Base-by-base conservation (phyloP, 1,284 basidiomycete genomes). In the Phylloporus sp. region DNA sequence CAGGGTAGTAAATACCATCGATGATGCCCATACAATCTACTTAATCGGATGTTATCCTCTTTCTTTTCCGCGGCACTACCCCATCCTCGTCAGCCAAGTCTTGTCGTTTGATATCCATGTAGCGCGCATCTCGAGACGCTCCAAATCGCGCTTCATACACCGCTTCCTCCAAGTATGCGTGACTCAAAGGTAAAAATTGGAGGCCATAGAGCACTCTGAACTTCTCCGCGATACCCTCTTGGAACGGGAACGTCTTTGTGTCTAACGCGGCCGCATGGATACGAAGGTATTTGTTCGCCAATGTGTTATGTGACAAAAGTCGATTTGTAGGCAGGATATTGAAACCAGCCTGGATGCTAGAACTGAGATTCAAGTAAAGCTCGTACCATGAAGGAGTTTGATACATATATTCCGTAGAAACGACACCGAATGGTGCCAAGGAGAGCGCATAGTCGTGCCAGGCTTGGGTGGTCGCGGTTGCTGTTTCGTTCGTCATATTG, bases 321-420 rank as follows among this genome's bases (percentile, higher is more conserved):
- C 84, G 76, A 12, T 79, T 80, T 0, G 78, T 77, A 7, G 82
- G 6, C 68, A 83, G 78, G 23, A 71, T 47, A 58, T 78, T 80
- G 15, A 4, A 8, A 23, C 43, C 43, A 23, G 2, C 23, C 20
- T 45, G 43, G 15, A 23, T 7, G 20, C 19, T 8, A 8, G 20
- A 7, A 11, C 43, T 23, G 2, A 75, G 41, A 19, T 6, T 45
- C 32, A 32, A 32, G 32, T 77, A 52, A 1, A 27, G n/a, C 3
- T 52, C 49, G 27, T 52, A 52, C 49, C 49, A 52, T 1, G 49
- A 52, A 52, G 49, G 49, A 5, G 14, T 27, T 15, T 6, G 25
- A 52, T 52, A 15, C 7, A 52, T 5, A 15, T 52, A 6, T 6
- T 52, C 49, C 27, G 14, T 17, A 52, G 17, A 52, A 6, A 17